Base-by-base conservation (phyloP, 2,329 filamentous ascomycete genomes). In the Geoglossum cookeanum region DNA sequence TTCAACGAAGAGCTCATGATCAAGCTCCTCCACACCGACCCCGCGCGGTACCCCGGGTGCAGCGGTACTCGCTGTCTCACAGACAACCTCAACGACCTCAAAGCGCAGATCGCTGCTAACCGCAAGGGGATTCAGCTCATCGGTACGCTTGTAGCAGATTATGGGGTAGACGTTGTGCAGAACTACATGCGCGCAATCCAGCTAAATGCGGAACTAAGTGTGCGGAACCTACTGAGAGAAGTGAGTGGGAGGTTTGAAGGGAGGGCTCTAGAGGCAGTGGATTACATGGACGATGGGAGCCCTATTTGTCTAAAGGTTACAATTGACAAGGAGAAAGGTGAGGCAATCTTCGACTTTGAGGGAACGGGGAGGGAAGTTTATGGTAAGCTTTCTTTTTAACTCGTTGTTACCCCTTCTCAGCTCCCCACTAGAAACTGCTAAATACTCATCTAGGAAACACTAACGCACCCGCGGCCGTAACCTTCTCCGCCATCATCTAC, bases 261-360 rank as follows among this genome's bases (percentile, higher is more conserved):
- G 1, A 76, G 80, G 58, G 80, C 85, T n/a, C 76, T 94, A 0
- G 77, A 79, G 6, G 85, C 88, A 0, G 74, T 83, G 1, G 87
- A 94, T 65, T 87, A 83, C 71, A 92, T 94, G 85, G 88, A 94
- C 63, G 87, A 94, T 63, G 87, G 87, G 30, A 85, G 79, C 8
- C 85, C 86, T 0, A 91, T 94, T 64, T 74, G 78, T 55, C 75
- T 94, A 5, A 83, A 81, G 60, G 77, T 94, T 9, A 83, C 79
- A 1, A 92, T 94, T 61, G 79, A 91, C 64, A 77, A 78, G 0
- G 75, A 81, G 0, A 81, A 84, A 47, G 87, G 86, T 15, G 83
- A 86, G 60, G 87, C 87, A 0, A 71, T 84, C 0, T 94, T 92
- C 64, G 81, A 92, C 68, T 85, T 92, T 67, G 75, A 74, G 0